These are phyloP conservation scores for Helicocarpus griseus DNA, from an alignment of 2,329 filamentous ascomycete species.

Conservation along the genomic window DNA sequence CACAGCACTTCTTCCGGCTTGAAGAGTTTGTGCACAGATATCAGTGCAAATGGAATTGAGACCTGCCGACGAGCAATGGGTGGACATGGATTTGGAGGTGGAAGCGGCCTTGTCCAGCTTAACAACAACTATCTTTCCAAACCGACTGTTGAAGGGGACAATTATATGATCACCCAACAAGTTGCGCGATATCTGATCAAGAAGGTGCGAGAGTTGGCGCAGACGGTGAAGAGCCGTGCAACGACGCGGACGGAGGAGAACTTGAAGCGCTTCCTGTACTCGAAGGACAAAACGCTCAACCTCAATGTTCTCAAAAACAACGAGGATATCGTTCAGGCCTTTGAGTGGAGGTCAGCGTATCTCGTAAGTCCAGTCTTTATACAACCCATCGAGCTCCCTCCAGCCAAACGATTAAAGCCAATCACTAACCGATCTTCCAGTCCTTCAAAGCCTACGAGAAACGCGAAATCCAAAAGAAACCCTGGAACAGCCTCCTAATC, in stretches of 20 bases:
- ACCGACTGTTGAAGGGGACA: constrained; percentile 47
- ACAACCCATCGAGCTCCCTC: not conserved
- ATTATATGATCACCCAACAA: constrained; percentile 50
- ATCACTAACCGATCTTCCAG: not conserved
- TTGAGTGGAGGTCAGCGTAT: constrained; percentile 36
- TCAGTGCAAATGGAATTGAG: constrained; percentile 46
- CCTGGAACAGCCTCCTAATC: constrained; percentile 35
- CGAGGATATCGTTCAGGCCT: constrained; percentile 33
- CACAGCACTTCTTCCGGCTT: constrained; percentile 46
- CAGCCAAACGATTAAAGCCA: not conserved
- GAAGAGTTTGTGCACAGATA: constrained; percentile 44
- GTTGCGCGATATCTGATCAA: constrained; percentile 43
- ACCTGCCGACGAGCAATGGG: constrained; percentile 45
- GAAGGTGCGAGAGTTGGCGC: constrained; percentile 35
- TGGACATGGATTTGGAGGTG: constrained; percentile 45
- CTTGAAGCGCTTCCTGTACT: constrained; percentile 22
- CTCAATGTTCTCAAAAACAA: constrained; percentile 26
- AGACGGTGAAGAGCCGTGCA: constrained; percentile 11
- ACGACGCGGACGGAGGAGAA: constrained; percentile 7
- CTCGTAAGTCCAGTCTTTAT: constrained; percentile 15
- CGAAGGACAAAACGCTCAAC: constrained; percentile 18
- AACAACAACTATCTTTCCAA: constrained; percentile 44
- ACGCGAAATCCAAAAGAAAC: constrained; percentile 34
- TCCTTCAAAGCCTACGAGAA: constrained; percentile 27
- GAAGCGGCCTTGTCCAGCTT: constrained; percentile 43